A percentile compares a stretch with the other conserved stretches of the same genome.
Evolutionary conservation across 148 eudicot genomes (phyloP).

Genomic region (Mesembryanthemum crystallinum): DNA sequence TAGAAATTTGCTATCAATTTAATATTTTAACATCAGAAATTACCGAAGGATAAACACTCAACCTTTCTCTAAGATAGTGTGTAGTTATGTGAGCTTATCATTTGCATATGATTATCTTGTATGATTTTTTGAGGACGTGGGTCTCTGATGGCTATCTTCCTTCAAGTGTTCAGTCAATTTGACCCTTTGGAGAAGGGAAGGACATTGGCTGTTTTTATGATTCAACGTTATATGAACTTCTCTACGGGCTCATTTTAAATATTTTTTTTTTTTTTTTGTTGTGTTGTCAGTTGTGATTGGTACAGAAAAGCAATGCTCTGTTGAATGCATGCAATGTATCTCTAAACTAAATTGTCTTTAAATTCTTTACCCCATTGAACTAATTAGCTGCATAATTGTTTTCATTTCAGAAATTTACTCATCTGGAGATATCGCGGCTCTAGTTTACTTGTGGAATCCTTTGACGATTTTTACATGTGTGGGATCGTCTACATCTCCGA

Average conservation of each 20-base stretch:
- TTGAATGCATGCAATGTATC: neutral
- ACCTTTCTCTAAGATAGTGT: neutral
- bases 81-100: neutral
- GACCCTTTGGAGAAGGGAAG: neutral
- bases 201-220: neutral
- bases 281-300: neutral
- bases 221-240: neutral
- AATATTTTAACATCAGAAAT: neutral
- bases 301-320: neutral
- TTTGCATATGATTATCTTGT: neutral
- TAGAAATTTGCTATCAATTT: too few species aligned
- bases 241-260: neutral
- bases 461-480: constrained; percentile 77
- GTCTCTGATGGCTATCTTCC: neutral
- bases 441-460: constrained; percentile 94
- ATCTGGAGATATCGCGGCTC: constrained; percentile 86
- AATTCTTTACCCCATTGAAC: neutral
- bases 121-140: neutral
- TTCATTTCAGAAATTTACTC: constrained; percentile 48
- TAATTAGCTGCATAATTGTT: constrained; percentile 24
- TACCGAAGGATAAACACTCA: neutral
- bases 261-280: neutral
- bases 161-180: neutral
- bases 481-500: constrained; percentile 79
- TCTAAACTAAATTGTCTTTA: neutral